Evolutionary conservation across 441 rosid species (phyloP).

Genomic region (Erodium texanum): DNA sequence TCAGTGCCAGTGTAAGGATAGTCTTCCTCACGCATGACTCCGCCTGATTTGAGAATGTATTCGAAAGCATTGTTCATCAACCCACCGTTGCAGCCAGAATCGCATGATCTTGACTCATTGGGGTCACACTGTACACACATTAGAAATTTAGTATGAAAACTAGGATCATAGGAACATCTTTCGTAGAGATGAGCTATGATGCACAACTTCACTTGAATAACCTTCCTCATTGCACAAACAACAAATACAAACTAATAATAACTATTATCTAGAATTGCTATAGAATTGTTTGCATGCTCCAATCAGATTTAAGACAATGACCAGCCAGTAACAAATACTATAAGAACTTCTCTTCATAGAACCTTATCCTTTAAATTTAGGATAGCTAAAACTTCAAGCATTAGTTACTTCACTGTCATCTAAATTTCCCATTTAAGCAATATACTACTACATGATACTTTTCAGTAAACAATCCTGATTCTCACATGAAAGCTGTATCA

Average conservation of each 20-base stretch:
- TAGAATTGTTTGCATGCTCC: not conserved
- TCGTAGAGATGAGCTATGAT: no score
- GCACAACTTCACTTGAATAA: not conserved
- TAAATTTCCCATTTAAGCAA: not conserved
- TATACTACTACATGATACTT: not conserved
- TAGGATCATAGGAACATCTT: not conserved
- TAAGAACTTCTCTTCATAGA: not conserved
- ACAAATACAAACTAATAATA: not conserved
- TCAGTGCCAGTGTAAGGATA: conserved; percentile 88
- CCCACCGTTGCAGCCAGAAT: conserved; percentile 91
- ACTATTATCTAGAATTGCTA: not conserved
- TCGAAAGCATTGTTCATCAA: conserved; percentile 90
- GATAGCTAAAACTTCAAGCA: not conserved
- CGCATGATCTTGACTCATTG: conserved; percentile 67
- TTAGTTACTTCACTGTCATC: no score
- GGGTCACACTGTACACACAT: conserved; percentile 70
- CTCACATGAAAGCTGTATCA: not conserved
- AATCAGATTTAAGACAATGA: not conserved
- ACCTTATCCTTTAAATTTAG: not conserved
- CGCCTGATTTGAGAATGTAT: conserved; percentile 81
- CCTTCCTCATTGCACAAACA: not conserved
- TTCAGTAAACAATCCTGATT: not conserved
- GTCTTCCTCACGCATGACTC: conserved; percentile 81
- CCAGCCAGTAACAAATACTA: not conserved
- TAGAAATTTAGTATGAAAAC: not conserved